Conservation (phyloP, 2,329 filamentous ascomycete genomes). For the Hypoxylon sp. region DNA sequence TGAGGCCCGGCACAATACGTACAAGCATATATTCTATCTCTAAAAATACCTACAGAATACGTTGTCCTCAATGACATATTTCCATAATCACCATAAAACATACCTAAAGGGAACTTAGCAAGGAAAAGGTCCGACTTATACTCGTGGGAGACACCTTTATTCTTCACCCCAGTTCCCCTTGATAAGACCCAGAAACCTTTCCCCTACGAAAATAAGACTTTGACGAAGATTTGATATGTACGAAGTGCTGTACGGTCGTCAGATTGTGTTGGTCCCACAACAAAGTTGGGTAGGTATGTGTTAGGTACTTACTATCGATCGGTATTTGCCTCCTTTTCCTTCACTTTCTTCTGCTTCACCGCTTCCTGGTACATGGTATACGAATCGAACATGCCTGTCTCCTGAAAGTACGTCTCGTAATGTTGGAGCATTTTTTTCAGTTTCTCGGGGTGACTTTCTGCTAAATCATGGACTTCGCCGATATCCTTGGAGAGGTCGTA, state of each 20-base stretch:
- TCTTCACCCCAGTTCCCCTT: conserved; percentile 30
- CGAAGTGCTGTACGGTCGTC: conserved; percentile 10
- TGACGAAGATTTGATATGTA: conserved; percentile 20
- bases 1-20: no score
- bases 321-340: not conserved
- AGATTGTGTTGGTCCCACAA: not conserved
- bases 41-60: no score
- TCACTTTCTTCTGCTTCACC: conserved; percentile 30
- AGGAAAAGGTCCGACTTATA: not conserved
- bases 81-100: not conserved
- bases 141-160: conserved; percentile 14
- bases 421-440: conserved; percentile 40
- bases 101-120: not conserved
- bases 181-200: conserved; percentile 19
- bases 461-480: conserved; percentile 41
- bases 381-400: conserved; percentile 46
- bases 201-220: conserved; percentile 24
- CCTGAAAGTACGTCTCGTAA: conserved; percentile 45
- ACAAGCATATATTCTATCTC: no score
- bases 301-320: conserved; percentile 31
- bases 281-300: no score
- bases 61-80: no score
- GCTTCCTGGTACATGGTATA: conserved; percentile 41
- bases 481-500: conserved; percentile 42
- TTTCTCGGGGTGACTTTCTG: conserved; percentile 34